These are phyloP conservation scores for Posidonia oceanica DNA, from an alignment of 116 monocot genomes.

Conservation along the genomic window DNA sequence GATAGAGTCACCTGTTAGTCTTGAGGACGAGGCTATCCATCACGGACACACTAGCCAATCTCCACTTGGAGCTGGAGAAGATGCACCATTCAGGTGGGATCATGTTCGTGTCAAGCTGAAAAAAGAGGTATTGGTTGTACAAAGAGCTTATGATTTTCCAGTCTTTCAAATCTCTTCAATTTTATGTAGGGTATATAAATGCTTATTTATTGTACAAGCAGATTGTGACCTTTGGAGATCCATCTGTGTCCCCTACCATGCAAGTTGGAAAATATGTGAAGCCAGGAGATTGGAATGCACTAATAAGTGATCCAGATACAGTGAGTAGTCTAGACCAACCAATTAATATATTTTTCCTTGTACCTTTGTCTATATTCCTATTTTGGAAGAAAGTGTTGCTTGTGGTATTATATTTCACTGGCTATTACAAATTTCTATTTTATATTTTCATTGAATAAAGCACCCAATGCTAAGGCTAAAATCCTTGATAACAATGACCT, in stretches of 20 bases:
- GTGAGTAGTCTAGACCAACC: constrained; percentile 29
- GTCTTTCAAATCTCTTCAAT: background rate
- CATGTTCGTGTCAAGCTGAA: constrained; percentile 97
- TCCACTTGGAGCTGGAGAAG: constrained; percentile 90
- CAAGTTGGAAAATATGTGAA: constrained; percentile 84
- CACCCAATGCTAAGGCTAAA: too few species aligned
- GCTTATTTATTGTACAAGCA: constrained; percentile 15
- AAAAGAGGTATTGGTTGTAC: constrained; percentile 53
- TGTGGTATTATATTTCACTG: background rate
- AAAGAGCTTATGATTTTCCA: background rate
- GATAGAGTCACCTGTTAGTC: constrained; percentile 85
- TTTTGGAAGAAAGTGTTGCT: background rate
- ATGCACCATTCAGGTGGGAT: constrained; percentile 98
- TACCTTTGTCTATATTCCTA: too few species aligned
- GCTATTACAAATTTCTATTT: too few species aligned
- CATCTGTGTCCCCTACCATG: constrained; percentile 73
- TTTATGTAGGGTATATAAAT: background rate
- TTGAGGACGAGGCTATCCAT: constrained; percentile 93
- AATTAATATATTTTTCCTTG: background rate
- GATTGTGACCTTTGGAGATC: constrained; percentile 98
- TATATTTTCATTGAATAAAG: too few species aligned
- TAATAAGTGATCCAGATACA: constrained; percentile 83
- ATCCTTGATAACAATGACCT: too few species aligned
- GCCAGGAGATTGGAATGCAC: constrained; percentile 82
- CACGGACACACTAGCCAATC: constrained; percentile 84